phyloP scores from a whole-genome alignment of 2,329 filamentous ascomycete genomes.

The Arthrobotrys entomopaga region DNA sequence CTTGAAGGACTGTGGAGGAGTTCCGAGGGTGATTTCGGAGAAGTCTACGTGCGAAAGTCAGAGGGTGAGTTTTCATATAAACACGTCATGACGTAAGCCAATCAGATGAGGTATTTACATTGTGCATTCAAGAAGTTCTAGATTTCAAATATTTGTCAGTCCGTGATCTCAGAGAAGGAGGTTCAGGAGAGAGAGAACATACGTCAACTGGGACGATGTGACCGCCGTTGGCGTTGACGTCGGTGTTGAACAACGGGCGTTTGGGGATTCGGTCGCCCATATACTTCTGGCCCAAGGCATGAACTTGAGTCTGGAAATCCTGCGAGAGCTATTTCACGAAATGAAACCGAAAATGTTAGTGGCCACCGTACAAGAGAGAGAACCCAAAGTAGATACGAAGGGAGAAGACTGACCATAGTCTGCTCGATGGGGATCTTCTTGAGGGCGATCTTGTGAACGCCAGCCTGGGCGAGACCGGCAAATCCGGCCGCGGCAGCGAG shows the following conservation, averaged over 20 bases:
- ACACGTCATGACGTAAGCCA: constrained; percentile 28
- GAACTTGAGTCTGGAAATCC: constrained; percentile 78
- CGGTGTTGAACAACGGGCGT: constrained; percentile 82
- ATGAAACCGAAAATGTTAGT: constrained; percentile 21
- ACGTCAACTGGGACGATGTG: constrained; percentile 85
- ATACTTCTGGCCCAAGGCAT: constrained; percentile 93
- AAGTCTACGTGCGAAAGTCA: constrained; percentile 74
- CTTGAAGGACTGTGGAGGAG: constrained; percentile 94
- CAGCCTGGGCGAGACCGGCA: constrained; percentile 78
- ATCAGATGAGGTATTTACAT: constrained; percentile 71
- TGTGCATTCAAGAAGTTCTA: constrained; percentile 97
- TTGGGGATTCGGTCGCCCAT: constrained; percentile 79
- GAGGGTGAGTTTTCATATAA: constrained; percentile 16
- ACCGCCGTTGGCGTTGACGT: constrained; percentile 69
- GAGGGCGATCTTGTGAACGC: constrained; percentile 94
- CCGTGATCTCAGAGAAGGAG: neutral
- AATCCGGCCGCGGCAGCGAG: constrained; percentile 53
- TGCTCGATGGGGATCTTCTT: constrained; percentile 93
- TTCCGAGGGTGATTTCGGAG: constrained; percentile 93
- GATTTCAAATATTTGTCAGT: constrained; percentile 16
- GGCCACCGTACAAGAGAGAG: neutral
- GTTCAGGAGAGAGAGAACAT: constrained; percentile 24
- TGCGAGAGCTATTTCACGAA: constrained; percentile 52
- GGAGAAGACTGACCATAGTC: constrained; percentile 76
- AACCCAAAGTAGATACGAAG: neutral